phyloP scores from a whole-genome alignment of 208 protist genomes.

The Novymonas esmeraldas region DNA sequence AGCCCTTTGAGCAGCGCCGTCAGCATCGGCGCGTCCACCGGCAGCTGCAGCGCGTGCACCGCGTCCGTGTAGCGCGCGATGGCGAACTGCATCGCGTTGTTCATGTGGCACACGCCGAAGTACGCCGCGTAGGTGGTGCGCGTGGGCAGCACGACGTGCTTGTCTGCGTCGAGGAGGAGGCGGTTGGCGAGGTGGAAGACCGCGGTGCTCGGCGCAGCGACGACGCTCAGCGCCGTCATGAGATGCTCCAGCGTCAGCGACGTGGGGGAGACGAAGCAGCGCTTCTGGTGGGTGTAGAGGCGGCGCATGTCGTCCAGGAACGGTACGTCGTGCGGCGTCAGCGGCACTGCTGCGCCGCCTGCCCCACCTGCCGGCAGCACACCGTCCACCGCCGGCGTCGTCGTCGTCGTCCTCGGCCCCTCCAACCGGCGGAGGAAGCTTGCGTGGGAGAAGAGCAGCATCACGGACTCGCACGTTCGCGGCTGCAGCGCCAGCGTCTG shows the following conservation, averaged over 20 bases:
- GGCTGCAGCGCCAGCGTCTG: slow-evolving; percentile 57
- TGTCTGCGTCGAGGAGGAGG: slow-evolving; percentile 78
- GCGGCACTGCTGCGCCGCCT: neutral
- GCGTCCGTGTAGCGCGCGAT: slow-evolving; percentile 72
- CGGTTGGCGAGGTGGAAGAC: slow-evolving; percentile 74
- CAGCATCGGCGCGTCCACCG: slow-evolving; percentile 75
- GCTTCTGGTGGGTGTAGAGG: slow-evolving; percentile 75
- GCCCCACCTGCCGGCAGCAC: neutral
- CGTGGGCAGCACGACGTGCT: slow-evolving; percentile 79
- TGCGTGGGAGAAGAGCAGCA: slow-evolving; percentile 65
- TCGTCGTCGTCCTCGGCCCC: slow-evolving; percentile 8
- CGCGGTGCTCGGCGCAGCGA: slow-evolving; percentile 30
- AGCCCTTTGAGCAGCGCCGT: slow-evolving; percentile 76
- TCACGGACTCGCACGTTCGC: slow-evolving; percentile 58
- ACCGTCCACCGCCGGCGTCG: neutral
- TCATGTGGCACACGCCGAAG: slow-evolving; percentile 72
- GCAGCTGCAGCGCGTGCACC: slow-evolving; percentile 59
- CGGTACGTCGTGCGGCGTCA: slow-evolving; percentile 44
- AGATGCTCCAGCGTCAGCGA: slow-evolving; percentile 71
- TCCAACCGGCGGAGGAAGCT: slow-evolving; percentile 56
- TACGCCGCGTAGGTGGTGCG: slow-evolving; percentile 84
- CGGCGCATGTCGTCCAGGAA: slow-evolving; percentile 68
- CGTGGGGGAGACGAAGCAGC: slow-evolving; percentile 67
- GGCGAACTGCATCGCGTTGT: slow-evolving; percentile 80
- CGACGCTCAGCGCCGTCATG: slow-evolving; percentile 67